Base-by-base conservation (phyloP, 257 asterid genomes). In the Petunia secreta region DNA sequence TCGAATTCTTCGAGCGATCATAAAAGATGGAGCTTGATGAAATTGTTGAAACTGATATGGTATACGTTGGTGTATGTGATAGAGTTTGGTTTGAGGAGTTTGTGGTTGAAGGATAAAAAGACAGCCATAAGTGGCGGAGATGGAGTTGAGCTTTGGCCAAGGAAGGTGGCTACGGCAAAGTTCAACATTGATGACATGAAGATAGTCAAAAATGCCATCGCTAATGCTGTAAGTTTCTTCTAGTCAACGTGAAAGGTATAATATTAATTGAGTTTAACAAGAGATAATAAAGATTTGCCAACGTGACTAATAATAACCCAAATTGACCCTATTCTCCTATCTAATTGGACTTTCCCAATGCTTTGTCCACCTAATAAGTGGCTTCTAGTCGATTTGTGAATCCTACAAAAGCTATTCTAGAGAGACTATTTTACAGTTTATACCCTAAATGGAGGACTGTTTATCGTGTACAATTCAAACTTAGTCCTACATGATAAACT, bases 111-210 rank as follows among this genome's bases (percentile, higher is more conserved):
- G 75, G 90, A 87, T 50, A 76, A 54, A 77, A 81, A 7, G 55
- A 87, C 88, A 44, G 84, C 82, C 71, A 53, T 87, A 54, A 85
- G 83, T 34, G 90, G 90, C 48, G 90, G 88, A 53, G 87, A 54
- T 75, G 88, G 90, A 13, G 90, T 87, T 59, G 90, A 87, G 88
- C 87, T 87, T 34, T 87, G 90, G 90, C 88, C 90, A 37, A 79
- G 90, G 67, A 85, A 85, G 64, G 2, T 87, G 80, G 90, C 80
- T 1, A 87, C 90, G 3, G 88, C 90, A 3, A 87, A 73, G 76
- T 87, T 87, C 63, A 71, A 52, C 11, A 75, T 87, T 38, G 84
- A 83, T 1, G 90, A 87, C 55, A 83, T 87, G 90, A 87, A 83
- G 78, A 57, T 52, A 9, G 90, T 87, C 16, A 87, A 85, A 60